Conservation (phyloP, 257 asterid genomes). For the Asclepias syriaca region DNA sequence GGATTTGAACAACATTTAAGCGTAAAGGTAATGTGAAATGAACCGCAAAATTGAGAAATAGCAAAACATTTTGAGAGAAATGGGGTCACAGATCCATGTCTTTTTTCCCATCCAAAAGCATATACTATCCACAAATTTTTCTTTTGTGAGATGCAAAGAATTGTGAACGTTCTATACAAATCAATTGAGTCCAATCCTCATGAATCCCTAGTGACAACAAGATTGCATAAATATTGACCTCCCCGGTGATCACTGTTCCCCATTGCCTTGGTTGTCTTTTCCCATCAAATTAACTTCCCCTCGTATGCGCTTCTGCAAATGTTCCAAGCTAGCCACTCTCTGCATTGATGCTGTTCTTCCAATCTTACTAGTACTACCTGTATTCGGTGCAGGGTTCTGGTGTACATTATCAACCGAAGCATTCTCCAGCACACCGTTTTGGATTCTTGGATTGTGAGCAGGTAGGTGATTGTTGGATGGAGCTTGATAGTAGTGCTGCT, state of each 20-base stretch:
- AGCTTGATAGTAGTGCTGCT: conserved; percentile 46
- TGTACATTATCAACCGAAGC: conserved; percentile 32
- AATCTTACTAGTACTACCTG: conserved; percentile 21
- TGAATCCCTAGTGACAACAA: conserved; percentile 8
- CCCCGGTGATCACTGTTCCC: conserved; percentile 14
- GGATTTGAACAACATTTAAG: background rate
- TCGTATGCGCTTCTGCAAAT: conserved; percentile 80
- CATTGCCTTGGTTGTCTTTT: conserved; percentile 23
- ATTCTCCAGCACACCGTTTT: conserved; percentile 35
- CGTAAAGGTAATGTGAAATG: background rate
- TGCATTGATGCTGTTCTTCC: conserved; percentile 70
- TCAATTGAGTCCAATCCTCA: conserved; percentile 1
- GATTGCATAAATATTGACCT: background rate
- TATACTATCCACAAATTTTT: background rate
- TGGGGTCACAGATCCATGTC: background rate
- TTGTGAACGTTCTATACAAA: conserved; percentile 6
- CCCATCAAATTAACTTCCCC: conserved; percentile 39
- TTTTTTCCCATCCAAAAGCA: background rate
- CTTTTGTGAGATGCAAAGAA: conserved; percentile 13
- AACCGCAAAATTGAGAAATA: background rate
- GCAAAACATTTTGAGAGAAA: background rate
- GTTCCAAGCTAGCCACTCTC: conserved; percentile 93
- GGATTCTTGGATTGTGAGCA: conserved; percentile 34
- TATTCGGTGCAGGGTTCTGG: conserved; percentile 27
- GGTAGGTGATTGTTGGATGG: conserved; percentile 35